These are phyloP conservation scores for Striga hermonthica DNA, from an alignment of 305 asterid genomes.

Conservation along the genomic window DNA sequence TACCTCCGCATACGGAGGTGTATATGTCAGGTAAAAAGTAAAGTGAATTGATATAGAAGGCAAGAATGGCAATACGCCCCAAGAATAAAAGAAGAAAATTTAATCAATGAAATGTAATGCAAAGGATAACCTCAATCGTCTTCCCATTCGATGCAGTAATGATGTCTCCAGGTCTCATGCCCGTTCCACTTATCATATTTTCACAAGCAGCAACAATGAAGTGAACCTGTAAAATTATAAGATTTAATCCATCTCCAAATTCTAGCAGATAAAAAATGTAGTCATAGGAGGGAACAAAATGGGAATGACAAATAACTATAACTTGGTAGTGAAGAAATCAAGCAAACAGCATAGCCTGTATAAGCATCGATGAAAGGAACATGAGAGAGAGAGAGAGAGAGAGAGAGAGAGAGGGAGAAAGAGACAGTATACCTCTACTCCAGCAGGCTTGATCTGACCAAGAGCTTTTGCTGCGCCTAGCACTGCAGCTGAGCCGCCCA, in stretches of 20 bases:
- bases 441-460: constrained; percentile 86
- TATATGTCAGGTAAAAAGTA: no score
- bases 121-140: constrained; percentile 72
- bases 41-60: no score
- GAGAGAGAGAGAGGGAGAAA: no score
- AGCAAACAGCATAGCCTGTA: constrained; percentile 7
- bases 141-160: constrained; percentile 86
- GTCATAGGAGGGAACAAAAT: no score
- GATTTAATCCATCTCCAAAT: background rate
- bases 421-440: constrained; percentile 67
- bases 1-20: no score
- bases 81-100: background rate
- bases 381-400: no score
- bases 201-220: constrained; percentile 92
- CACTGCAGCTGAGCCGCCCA: constrained; percentile 99
- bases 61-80: no score
- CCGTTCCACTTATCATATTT: constrained; percentile 95
- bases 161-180: constrained; percentile 86
- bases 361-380: constrained; percentile 1
- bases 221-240: constrained; percentile 54
- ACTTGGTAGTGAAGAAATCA: background rate
- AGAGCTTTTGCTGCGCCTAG: constrained; percentile 98
- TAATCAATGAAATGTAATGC: constrained; percentile 1
- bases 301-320: background rate
- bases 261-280: background rate